A percentile compares a stretch with the other conserved stretches of the same genome.
Evolutionary conservation across 2,329 filamentous ascomycete genomes (phyloP).

Genomic region (Trichoderma sp.): DNA sequence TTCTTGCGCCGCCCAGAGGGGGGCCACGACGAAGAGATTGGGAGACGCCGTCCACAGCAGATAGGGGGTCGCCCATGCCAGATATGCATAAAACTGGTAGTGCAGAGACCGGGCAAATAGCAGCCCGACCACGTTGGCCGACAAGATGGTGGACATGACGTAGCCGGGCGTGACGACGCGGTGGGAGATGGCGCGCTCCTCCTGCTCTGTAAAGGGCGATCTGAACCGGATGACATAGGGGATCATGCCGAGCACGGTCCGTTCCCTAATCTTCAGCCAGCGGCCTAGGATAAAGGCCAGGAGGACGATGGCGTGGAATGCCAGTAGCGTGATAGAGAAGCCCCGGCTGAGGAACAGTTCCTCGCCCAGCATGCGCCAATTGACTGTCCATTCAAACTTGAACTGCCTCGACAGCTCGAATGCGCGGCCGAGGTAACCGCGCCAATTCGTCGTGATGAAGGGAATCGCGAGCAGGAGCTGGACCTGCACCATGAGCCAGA

Average conservation of each 20-base stretch:
- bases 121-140: constrained; percentile 76
- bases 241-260: constrained; percentile 58
- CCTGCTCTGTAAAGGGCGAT: constrained; percentile 51
- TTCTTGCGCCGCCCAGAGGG: constrained; percentile 77
- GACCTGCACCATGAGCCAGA: constrained; percentile 72
- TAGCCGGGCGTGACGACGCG: constrained; percentile 67
- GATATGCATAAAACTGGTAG: constrained; percentile 93
- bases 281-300: constrained; percentile 64
- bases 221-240: constrained; percentile 46
- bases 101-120: constrained; percentile 86
- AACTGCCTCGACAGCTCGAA: constrained; percentile 93
- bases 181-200: constrained; percentile 59
- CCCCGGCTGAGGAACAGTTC: constrained; percentile 69
- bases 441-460: constrained; percentile 67
- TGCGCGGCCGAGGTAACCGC: constrained; percentile 75
- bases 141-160: constrained; percentile 74
- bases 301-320: constrained; percentile 66
- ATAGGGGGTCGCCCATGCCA: constrained; percentile 86
- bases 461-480: constrained; percentile 70
- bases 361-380: constrained; percentile 95
- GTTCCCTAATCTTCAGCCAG: constrained; percentile 72
- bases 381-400: constrained; percentile 97
- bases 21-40: constrained; percentile 67
- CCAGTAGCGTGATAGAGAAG: constrained; percentile 70
- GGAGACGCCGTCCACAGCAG: constrained; percentile 78